These are phyloP conservation scores for Salicornia ramosissima DNA, from an alignment of 148 eudicot genomes.

Conservation along the genomic window DNA sequence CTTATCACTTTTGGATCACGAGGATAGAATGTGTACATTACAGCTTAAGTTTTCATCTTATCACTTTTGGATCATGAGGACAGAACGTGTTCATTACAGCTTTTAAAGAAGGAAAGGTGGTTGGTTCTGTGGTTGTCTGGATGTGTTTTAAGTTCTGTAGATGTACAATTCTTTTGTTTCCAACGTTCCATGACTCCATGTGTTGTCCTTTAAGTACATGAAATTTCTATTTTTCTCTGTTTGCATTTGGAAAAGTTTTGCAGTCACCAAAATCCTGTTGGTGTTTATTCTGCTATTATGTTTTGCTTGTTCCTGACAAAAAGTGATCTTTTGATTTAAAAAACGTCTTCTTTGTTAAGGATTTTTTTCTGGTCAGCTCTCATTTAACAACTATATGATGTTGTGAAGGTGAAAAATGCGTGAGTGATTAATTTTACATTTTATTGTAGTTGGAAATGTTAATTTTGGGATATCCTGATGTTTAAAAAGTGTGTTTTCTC, in stretches of 20 bases:
- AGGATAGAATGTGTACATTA: background rate
- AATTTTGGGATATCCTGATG: background rate
- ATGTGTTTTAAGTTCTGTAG: no score
- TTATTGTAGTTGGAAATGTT: background rate
- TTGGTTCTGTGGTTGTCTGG: background rate
- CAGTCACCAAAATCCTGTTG: no score
- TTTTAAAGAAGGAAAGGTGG: background rate
- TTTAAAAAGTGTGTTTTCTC: background rate
- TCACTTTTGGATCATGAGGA: background rate
- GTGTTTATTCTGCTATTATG: no score
- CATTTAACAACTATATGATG: background rate
- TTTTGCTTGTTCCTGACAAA: no score
- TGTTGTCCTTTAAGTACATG: no score
- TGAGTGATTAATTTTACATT: background rate
- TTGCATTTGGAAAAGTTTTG: no score
- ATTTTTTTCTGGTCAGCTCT: background rate
- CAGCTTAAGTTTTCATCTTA: background rate
- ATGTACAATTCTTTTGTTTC: no score
- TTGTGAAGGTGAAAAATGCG: background rate
- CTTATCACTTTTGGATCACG: background rate
- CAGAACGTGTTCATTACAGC: background rate
- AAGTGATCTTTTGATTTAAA: background rate
- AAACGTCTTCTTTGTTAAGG: background rate
- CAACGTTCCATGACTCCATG: no score
- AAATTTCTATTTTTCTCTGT: no score